Evolutionary conservation across 1,139 yeast species (phyloP).

Genomic region (Saccharomyces hybrid): DNA sequence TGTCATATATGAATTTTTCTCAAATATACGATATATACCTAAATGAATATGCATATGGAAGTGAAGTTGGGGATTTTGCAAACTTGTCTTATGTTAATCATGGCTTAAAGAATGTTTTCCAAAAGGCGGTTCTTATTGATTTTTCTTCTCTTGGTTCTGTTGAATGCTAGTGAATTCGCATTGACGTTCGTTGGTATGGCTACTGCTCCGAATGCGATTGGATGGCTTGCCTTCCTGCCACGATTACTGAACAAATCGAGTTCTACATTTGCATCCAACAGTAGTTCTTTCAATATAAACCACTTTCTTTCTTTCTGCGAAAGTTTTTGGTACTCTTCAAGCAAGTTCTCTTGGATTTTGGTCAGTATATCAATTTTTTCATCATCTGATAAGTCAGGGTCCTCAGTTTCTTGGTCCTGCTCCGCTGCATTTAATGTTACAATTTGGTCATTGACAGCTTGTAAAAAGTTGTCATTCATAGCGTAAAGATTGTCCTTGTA

Average conservation of each 20-base stretch:
- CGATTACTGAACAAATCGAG: slow-evolving; percentile 25
- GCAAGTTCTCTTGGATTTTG: slow-evolving; percentile 18
- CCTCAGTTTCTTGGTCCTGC: background rate
- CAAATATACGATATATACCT: background rate
- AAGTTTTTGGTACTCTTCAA: slow-evolving; percentile 16
- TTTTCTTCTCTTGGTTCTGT: slow-evolving; percentile 7
- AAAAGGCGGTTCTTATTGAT: background rate
- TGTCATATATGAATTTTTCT: background rate
- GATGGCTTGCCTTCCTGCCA: slow-evolving; percentile 9
- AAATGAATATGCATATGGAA: background rate
- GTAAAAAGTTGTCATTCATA: slow-evolving; percentile 24
- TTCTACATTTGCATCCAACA: slow-evolving; percentile 29
- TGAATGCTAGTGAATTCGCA: slow-evolving; percentile 13
- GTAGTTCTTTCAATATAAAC: slow-evolving; percentile 27
- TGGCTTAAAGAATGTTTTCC: background rate
- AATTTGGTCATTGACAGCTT: slow-evolving; percentile 7
- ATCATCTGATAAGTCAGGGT: slow-evolving; percentile 9
- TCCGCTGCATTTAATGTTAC: slow-evolving; percentile 1
- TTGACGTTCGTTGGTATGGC: slow-evolving; percentile 7
- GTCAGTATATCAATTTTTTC: slow-evolving; percentile 21
- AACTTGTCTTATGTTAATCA: background rate
- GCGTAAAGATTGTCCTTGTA: slow-evolving; percentile 24
- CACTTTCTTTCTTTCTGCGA: slow-evolving; percentile 25
- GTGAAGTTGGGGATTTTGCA: background rate
- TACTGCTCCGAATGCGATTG: slow-evolving; percentile 13